Percentiles rank a stretch among this genome's conserved stretches.
phyloP scores from a whole-genome alignment of 2,329 filamentous ascomycete species.

The Nothomitra cinnamomea region DNA sequence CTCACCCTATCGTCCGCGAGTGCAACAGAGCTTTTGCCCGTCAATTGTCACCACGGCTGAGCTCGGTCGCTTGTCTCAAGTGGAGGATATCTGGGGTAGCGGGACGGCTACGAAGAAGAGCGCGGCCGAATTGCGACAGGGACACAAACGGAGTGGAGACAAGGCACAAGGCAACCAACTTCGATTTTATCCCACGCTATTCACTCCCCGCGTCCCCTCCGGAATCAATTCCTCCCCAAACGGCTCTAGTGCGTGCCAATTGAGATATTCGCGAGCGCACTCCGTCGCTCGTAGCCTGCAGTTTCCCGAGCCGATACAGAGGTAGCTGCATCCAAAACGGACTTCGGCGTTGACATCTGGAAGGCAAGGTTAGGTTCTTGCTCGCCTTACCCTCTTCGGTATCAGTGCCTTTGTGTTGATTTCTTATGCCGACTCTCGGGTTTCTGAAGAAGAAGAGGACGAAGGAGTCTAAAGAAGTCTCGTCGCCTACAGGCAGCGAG shows the following conservation, averaged over 20 bases:
- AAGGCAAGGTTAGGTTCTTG: constrained; percentile 3
- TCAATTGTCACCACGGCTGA: neutral
- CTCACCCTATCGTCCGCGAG: neutral
- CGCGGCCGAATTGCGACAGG: neutral
- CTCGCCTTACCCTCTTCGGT: constrained; percentile 1
- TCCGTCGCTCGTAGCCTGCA: constrained; percentile 1
- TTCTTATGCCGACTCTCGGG: constrained; percentile 77
- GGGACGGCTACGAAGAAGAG: neutral
- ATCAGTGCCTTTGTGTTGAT: neutral
- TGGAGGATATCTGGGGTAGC: neutral
- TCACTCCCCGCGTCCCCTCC: neutral
- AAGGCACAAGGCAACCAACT: neutral
- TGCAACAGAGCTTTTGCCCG: neutral
- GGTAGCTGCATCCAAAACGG: neutral
- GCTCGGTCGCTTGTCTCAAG: neutral
- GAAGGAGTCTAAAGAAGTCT: constrained; percentile 61
- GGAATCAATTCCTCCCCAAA: neutral
- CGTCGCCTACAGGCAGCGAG: constrained; percentile 47
- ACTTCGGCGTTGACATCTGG: constrained; percentile 1
- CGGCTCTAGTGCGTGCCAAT: neutral
- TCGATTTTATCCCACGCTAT: neutral
- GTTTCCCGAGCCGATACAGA: neutral
- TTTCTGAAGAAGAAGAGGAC: constrained; percentile 98
- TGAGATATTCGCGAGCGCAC: neutral
- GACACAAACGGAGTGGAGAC: neutral